Evolutionary conservation across 148 eudicot species (phyloP), one percentile per base, ranked within the genome.

Genomic region (Rheum nobile): DNA sequence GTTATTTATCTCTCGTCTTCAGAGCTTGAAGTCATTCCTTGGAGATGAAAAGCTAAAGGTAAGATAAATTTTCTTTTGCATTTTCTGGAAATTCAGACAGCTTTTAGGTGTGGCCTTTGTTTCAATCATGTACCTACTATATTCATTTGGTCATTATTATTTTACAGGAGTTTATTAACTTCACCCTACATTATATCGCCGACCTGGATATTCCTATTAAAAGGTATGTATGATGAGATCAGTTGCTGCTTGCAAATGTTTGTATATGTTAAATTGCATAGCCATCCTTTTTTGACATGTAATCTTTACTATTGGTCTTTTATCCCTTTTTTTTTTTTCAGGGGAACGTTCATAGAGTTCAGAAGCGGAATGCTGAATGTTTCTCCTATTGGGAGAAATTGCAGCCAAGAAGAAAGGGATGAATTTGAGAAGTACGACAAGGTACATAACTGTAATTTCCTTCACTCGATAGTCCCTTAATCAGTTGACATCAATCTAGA

Each of bases 291-390:
- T 17, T 26, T 34, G 8, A 17, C 71, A 12, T 41, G 63, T 55
- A 55, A 55, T 37, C 72, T 69, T 69, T 69, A 29, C n/a, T 28
- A 21, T 17, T 37, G 16, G 10, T 69, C 68, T 24, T 65, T 63
- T 26, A 13, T 76, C 78, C 72, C n/a, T 79, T 59, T 72, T 61
- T 41, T 13, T 43, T 79, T 21, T 42, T 79, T 3, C 75, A 95
- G 99, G 84, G 99, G 99, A 78, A 91, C 99, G 59, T 95, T 95
- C 79, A 86, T 95, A 69, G 99, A 95, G 79, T 95, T 95, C 29
- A 85, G 98, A 80, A 95, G 85, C 75, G 98, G 98, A 71, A 95
- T 95, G 98, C 75, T 95, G 69, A 95, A 95, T 82, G 94, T 95
- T 72, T 95, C 97, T 72, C 97, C 98, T 52, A 95, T 95, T 52